Conservation (phyloP, 768 basidiomycete species). For the Mrakia hoshinonis region DNA sequence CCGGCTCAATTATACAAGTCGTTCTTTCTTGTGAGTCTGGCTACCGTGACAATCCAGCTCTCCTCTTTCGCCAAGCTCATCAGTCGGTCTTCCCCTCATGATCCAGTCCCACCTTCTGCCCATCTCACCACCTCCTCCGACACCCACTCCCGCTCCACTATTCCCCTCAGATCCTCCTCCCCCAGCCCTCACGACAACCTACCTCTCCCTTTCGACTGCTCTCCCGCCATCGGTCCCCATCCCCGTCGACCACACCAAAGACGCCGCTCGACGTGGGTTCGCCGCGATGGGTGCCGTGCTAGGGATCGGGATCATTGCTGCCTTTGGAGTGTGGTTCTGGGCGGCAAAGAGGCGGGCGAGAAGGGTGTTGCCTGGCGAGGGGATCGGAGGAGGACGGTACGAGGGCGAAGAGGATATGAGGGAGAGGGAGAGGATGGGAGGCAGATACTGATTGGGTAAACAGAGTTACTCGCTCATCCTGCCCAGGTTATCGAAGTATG, state of each 20-base stretch:
- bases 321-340: not conserved
- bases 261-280: not conserved
- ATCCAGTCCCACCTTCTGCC: not conserved
- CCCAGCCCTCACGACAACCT: not conserved
- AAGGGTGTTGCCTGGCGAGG: not conserved
- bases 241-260: not conserved
- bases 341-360: not conserved
- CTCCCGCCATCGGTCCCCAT: not conserved
- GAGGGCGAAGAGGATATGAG: slow-evolving; percentile 27
- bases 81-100: not conserved
- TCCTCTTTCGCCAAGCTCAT: not conserved
- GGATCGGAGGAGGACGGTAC: slow-evolving; percentile 30
- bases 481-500: too few relatives aligned
- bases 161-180: not conserved
- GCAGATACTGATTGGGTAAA: not conserved
- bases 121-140: not conserved
- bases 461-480: too few relatives aligned
- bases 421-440: not conserved
- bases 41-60: not conserved
- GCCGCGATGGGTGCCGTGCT: not conserved
- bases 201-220: not conserved
- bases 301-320: not conserved
- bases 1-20: not conserved
- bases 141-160: not conserved
- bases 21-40: not conserved